phyloP scores from a whole-genome alignment of 331 rosid genomes.

The Quercus tomentella region DNA sequence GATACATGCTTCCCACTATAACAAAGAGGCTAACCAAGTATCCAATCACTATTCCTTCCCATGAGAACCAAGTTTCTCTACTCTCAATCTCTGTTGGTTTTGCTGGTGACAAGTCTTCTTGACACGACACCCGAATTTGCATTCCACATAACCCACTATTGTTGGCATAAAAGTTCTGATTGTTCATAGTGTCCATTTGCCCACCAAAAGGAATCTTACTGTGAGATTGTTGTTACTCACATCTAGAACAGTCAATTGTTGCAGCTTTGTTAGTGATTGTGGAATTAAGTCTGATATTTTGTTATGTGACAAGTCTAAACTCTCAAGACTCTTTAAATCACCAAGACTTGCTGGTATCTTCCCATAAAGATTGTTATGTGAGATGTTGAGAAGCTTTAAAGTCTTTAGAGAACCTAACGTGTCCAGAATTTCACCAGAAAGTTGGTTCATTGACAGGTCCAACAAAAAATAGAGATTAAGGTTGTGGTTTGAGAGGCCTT shows the following conservation, averaged over 20 bases:
- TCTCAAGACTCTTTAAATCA: constrained; percentile 22
- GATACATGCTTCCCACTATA: not conserved
- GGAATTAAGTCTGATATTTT: constrained; percentile 17
- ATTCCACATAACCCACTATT: constrained; percentile 24
- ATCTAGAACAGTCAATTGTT: constrained; percentile 5
- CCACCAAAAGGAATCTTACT: constrained; percentile 13
- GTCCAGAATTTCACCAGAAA: constrained; percentile 12
- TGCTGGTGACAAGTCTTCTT: not conserved
- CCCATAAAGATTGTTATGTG: constrained; percentile 19
- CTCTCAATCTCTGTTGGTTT: not conserved
- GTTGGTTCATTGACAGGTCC: constrained; percentile 24
- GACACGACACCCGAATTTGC: constrained; percentile 16
- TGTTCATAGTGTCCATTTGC: constrained; percentile 24
- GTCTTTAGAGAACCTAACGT: constrained; percentile 10
- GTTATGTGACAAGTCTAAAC: constrained; percentile 32
- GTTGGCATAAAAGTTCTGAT: constrained; percentile 13
- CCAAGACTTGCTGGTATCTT: constrained; percentile 20
- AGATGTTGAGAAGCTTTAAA: constrained; percentile 25
- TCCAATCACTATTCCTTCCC: constrained; percentile 25
- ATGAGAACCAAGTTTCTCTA: constrained; percentile 14
- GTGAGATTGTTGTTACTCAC: constrained; percentile 24
- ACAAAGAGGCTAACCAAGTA: constrained; percentile 13
- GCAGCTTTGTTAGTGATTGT: constrained; percentile 8
- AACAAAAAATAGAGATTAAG: constrained; percentile 24
- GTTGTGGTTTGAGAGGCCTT: constrained; percentile 17